phyloP scores from a whole-genome alignment of 345 rosid genomes.

The Citrus hindsii region DNA sequence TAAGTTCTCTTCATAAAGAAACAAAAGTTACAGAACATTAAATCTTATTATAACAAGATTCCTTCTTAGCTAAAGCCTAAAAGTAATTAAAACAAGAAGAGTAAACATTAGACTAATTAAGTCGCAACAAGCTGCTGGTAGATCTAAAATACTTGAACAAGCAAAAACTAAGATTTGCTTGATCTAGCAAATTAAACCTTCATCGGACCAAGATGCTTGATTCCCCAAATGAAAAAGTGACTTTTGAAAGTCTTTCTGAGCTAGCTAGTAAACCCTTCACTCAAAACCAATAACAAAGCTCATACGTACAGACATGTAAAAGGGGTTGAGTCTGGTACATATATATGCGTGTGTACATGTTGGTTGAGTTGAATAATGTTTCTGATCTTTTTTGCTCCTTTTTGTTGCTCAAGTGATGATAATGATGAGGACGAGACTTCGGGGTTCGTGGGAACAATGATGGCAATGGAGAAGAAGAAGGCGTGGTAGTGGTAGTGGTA shows the following conservation, averaged over 20 bases:
- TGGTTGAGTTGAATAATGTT: too few relatives aligned
- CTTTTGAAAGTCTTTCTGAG: not conserved
- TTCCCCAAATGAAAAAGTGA: constrained; percentile 28
- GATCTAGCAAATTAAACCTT: constrained; percentile 19
- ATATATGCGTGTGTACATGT: not conserved
- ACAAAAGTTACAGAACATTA: not conserved
- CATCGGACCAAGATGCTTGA: constrained; percentile 53
- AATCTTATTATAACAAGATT: not conserved
- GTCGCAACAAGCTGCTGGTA: not conserved
- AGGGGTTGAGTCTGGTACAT: not conserved
- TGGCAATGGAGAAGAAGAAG: constrained; percentile 10
- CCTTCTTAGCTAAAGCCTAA: not conserved
- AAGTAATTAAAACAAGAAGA: not conserved
- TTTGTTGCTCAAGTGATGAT: not conserved
- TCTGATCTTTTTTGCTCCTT: not conserved
- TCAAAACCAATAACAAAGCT: not conserved
- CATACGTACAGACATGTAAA: not conserved
- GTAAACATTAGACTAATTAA: not conserved
- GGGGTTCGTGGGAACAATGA: constrained; percentile 19
- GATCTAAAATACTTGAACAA: not conserved
- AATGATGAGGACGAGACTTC: not conserved
- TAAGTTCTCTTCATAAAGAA: too few relatives aligned
- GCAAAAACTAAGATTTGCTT: constrained; percentile 1
- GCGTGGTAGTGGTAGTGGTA: not conserved
- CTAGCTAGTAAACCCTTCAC: not conserved